phyloP scores from a whole-genome alignment of 2,329 filamentous ascomycete species.

The Colletotrichum destructivum region DNA sequence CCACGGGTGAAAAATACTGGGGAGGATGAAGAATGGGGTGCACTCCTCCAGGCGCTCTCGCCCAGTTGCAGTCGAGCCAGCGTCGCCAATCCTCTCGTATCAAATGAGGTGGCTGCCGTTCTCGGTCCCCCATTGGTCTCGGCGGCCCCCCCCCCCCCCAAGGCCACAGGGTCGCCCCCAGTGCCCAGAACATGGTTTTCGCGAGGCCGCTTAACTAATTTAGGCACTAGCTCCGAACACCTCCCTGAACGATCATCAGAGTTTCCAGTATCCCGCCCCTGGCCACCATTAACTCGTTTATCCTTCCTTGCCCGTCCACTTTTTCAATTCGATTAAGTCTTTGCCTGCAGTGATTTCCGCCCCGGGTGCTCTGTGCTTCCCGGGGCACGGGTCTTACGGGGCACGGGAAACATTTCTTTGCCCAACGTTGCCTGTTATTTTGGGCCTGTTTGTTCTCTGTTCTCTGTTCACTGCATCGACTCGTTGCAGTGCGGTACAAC shows the following conservation, averaged over 20 bases:
- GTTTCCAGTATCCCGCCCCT: neutral
- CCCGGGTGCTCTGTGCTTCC: slow-evolving; percentile 14
- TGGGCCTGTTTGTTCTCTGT: too few relatives aligned
- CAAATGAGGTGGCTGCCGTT: neutral
- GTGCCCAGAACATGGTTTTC: slow-evolving; percentile 9
- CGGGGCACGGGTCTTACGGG: slow-evolving; percentile 15
- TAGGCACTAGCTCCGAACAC: neutral
- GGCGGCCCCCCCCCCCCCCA: neutral
- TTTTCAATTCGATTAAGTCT: slow-evolving; percentile 41
- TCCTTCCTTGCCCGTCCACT: slow-evolving; percentile 23
- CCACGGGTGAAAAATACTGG: slow-evolving; percentile 9
- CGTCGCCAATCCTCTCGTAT: slow-evolving; percentile 1
- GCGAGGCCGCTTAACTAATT: neutral
- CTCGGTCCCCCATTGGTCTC: neutral
- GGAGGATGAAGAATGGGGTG: neutral
- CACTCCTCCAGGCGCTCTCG: neutral
- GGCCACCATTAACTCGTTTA: neutral
- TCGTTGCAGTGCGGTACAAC: neutral
- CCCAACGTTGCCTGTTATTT: slow-evolving; percentile 11
- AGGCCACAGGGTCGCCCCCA: neutral
- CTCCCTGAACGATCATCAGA: neutral
- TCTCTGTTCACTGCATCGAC: neutral
- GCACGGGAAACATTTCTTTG: slow-evolving; percentile 2
- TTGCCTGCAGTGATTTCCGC: slow-evolving; percentile 37
- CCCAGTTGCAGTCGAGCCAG: neutral